A percentile compares a stretch with the other conserved stretches of the same genome.
Evolutionary conservation across 305 asterid species (phyloP).

Genomic region (Fraxinus albicans): DNA sequence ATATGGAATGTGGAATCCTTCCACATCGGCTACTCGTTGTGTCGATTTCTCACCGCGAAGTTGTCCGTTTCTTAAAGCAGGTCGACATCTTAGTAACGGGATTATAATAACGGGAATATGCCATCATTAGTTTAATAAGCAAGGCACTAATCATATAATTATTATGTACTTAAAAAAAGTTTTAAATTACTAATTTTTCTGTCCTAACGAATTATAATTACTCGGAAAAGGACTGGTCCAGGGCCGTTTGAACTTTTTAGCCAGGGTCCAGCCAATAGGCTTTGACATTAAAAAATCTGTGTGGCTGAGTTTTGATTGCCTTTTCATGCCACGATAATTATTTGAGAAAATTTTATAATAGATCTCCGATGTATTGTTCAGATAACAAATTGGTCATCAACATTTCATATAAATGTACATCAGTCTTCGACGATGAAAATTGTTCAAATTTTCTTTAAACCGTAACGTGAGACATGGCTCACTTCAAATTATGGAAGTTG

Average conservation of each 20-base stretch:
- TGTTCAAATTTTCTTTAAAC: not conserved
- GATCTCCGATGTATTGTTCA: not conserved
- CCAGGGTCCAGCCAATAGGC: not conserved
- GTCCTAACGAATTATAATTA: conserved; percentile 19
- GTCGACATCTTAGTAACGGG: not conserved
- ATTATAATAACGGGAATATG: not conserved
- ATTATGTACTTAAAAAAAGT: conserved; percentile 13
- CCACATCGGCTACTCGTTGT: not conserved
- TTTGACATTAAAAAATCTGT: not conserved
- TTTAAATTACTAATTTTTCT: conserved; percentile 19
- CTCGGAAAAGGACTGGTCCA: conserved; percentile 25
- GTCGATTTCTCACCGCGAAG: not conserved
- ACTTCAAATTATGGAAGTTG: not conserved
- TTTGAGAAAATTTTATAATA: not conserved
- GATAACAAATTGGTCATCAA: not conserved
- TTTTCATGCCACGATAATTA: not conserved
- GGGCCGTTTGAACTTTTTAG: not conserved
- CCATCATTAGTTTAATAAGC: conserved; percentile 4
- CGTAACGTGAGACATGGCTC: not conserved
- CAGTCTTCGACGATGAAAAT: not conserved
- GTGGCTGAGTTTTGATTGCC: not conserved
- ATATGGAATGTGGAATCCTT: not conserved
- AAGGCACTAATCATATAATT: conserved; percentile 6
- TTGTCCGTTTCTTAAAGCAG: not conserved
- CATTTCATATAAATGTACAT: not conserved